A percentile compares a stretch with the other conserved stretches of the same genome.
Conservation (phyloP, 768 basidiomycete species). For the Agaricus bisporus region DNA sequence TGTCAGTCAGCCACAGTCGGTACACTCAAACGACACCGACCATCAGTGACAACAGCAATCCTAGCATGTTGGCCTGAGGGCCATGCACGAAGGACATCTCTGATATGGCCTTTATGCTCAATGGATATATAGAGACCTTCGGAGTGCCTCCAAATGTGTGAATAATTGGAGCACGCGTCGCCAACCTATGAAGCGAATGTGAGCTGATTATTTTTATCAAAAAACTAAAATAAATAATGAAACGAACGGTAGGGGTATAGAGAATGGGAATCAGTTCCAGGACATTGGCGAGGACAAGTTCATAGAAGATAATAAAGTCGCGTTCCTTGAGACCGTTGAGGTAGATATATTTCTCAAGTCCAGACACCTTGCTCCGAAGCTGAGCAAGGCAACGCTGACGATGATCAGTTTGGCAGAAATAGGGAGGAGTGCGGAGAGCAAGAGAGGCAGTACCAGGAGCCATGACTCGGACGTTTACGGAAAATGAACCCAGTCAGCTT, state of each 20-base stretch:
- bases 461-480: constrained; percentile 7
- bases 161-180: constrained; percentile 67
- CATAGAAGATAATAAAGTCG: constrained; percentile 62
- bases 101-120: constrained; percentile 59
- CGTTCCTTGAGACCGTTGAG: constrained; percentile 57
- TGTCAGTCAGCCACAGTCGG: constrained; percentile 3
- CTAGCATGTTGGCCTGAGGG: constrained; percentile 37
- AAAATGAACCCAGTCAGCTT: constrained; percentile 14
- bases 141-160: constrained; percentile 60
- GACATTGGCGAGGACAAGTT: constrained; percentile 55
- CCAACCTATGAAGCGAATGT: constrained; percentile 39
- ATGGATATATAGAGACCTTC: constrained; percentile 61
- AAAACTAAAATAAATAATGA: not conserved
- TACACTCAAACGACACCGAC: constrained; percentile 28
- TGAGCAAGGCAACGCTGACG: constrained; percentile 50
- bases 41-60: constrained; percentile 78
- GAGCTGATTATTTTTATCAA: constrained; percentile 1
- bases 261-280: constrained; percentile 63
- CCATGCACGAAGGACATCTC: constrained; percentile 50
- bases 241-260: constrained; percentile 69
- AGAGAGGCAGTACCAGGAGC: constrained; percentile 9
- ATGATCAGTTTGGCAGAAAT: constrained; percentile 44
- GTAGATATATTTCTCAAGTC: constrained; percentile 68
- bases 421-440: constrained; percentile 36
- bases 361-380: constrained; percentile 47